Base-by-base conservation (phyloP, 2,329 filamentous ascomycete genomes). In the Alternaria consortialis region DNA sequence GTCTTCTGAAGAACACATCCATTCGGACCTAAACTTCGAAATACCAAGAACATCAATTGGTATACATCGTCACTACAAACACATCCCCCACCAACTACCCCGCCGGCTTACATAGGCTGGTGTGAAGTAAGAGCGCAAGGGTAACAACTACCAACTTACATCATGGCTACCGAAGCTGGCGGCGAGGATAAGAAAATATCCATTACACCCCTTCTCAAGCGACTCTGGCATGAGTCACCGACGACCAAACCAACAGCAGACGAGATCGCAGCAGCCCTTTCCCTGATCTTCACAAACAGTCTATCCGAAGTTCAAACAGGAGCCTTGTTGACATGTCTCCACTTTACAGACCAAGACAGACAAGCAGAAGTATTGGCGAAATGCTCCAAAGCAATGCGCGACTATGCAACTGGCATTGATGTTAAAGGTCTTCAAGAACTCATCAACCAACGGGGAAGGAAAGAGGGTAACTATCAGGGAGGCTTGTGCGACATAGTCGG, bases 401-500 rank as follows among this genome's bases (percentile, higher is more conserved):
- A 87, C 58, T 93, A 92, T 23, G 92, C 93, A 1, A 88, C 88
- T 11, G 84, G 84, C 46, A 88, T 97, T 60, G 91, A 97, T 63
- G 83, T 86, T 37, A 73, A 85, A 6, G 82, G 84, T 42, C 84
- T 97, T 60, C 82, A 81, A 17, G 80, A 84, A 27, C 84, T 91
- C 23, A 84, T 97, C 37, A 82, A 85, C 62, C 79, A 81, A 57
- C 85, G 87, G 56, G 86, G 85, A 12, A 85, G 84, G 70, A 85
- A 85, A 55, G 90, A 92, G 73, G 94, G 94, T 7, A 81, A 80
- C 8, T 99, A 99, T 77, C 76, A 83, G 11, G 95, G 95, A 64
- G 94, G 94, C 5, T 81, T 99, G 76, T 89, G 94, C 77, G 95
- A 99, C 79, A 98, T 99, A 77, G 95, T 99, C 60, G 95, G 95